Base-by-base conservation (phyloP, 164 flowering plant genomes). In the Berberis thunbergii region DNA sequence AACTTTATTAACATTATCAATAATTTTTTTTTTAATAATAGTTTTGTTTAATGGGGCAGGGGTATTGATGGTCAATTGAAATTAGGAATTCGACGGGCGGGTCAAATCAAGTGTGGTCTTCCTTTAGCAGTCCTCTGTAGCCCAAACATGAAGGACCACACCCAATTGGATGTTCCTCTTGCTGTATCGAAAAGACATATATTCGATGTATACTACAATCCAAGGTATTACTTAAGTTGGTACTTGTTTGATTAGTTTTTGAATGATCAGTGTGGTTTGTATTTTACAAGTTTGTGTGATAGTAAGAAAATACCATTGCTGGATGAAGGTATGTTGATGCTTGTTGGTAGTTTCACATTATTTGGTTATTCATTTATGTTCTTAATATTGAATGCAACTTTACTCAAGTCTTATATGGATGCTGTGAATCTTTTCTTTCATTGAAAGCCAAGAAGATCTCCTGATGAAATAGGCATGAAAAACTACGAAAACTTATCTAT, bases 1-100 rank as follows among this genome's bases (percentile, higher is more conserved):
- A 26, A 26, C 26, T 26, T 26, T 26, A 26, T 26, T 26, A 26
- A 26, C 26, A 26, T 26, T 26, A 26, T 26, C 26, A 26, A 26
- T 26, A 26, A 26, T 26, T 26, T 0, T 26, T 26, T 26, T 26
- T 26, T 26, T 26, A 26, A 26, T 26, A 26, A 26, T 26, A 26
- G 26, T 26, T 26, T 26, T 26, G 26, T 52, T 52, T 12, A 52
- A 10, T 4, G 10, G 54, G 12, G 10, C 78, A 95, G 99, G 84
- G 96, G 92, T n/a, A 90, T 76, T 10, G 86, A 83, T 83, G 99
- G 99, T 49, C 97, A 85, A 63, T 60, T 95, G 70, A 83, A 97
- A 74, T 76, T 91, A 61, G 99, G 99, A 61, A 73, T 94, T 55
- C 78, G 99, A 60, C 77, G 97, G 73, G 97, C 94, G 4, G 67